A percentile compares a stretch with the other conserved stretches of the same genome.
phyloP scores from a whole-genome alignment of 345 rosid species.

The Pugionium dolabratum region DNA sequence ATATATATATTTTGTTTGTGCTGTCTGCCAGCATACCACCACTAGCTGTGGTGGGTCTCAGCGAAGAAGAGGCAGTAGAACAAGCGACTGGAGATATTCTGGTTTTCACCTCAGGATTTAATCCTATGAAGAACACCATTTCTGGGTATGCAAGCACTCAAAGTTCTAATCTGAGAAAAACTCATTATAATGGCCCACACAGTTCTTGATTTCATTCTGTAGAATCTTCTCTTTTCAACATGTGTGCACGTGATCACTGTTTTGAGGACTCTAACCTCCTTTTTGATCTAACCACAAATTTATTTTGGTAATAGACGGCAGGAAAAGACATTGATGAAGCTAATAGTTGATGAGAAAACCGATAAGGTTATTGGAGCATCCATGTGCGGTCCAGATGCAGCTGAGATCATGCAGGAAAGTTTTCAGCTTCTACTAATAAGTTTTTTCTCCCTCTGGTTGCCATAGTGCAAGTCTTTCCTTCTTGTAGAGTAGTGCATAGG shows the following conservation, averaged over 20 bases:
- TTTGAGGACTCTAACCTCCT: not conserved
- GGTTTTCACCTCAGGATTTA: constrained; percentile 89
- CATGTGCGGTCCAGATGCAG: constrained; percentile 97
- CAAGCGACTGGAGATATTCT: constrained; percentile 76
- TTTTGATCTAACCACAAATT: constrained; percentile 19
- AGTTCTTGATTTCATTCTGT: constrained; percentile 3
- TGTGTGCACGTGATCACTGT: not conserved
- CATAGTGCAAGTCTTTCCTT: not conserved
- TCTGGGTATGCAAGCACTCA: constrained; percentile 69
- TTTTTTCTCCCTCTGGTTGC: not conserved
- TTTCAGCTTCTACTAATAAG: constrained; percentile 4
- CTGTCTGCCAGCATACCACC: constrained; percentile 80
- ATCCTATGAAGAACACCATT: constrained; percentile 93
- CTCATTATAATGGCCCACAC: not conserved
- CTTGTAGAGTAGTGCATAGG: too few species aligned
- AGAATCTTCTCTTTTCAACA: not conserved
- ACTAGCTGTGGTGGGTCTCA: constrained; percentile 89
- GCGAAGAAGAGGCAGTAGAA: constrained; percentile 90
- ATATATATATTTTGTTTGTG: not conserved
- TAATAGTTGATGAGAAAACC: constrained; percentile 80
- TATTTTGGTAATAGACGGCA: constrained; percentile 67
- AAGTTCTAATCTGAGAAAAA: not conserved
- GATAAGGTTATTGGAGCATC: constrained; percentile 97
- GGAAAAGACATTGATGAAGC: constrained; percentile 91
- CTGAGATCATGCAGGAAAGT: constrained; percentile 93